Evolutionary conservation across 441 rosid genomes (phyloP).

Genomic region (Sinapis alba): DNA sequence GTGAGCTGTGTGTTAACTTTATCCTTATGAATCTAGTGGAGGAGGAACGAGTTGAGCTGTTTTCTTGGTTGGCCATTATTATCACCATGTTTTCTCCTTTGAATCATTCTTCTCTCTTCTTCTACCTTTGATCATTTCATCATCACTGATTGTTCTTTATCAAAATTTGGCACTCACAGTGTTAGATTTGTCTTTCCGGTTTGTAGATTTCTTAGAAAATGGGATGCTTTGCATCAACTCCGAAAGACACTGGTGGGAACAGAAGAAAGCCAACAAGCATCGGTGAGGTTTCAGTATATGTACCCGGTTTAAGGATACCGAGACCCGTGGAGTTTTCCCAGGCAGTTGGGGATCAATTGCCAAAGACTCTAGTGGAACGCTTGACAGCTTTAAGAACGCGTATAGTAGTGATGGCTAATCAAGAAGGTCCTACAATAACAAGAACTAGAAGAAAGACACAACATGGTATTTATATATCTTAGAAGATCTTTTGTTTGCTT

Average conservation of each 20-base stretch:
- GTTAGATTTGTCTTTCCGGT: conserved; percentile 21
- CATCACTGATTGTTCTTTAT: conserved; percentile 23
- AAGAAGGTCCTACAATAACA: conserved; percentile 85
- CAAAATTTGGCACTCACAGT: conserved; percentile 22
- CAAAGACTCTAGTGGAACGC: conserved; percentile 70
- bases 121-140: conserved; percentile 31
- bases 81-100: conserved; percentile 35
- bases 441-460: conserved; percentile 87
- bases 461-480: conserved; percentile 54
- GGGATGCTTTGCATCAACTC: conserved; percentile 87
- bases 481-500: conserved; percentile 22
- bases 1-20: conserved; percentile 54
- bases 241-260: conserved; percentile 71
- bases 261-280: conserved; percentile 77
- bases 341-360: conserved; percentile 63
- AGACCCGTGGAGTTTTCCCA: conserved; percentile 74
- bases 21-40: conserved; percentile 39
- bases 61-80: conserved; percentile 58
- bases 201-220: conserved; percentile 47
- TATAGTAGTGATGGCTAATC: conserved; percentile 89
- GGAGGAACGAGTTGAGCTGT: conserved; percentile 54
- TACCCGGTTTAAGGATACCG: conserved; percentile 90
- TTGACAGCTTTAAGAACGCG: conserved; percentile 80
- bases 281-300: conserved; percentile 83
- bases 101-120: conserved; percentile 37